Evolutionary conservation across 371 early-diverging fungal genomes (phyloP), one percentile per base, ranked within the genome.

Genomic region (Syncephalastrum monosporum): DNA sequence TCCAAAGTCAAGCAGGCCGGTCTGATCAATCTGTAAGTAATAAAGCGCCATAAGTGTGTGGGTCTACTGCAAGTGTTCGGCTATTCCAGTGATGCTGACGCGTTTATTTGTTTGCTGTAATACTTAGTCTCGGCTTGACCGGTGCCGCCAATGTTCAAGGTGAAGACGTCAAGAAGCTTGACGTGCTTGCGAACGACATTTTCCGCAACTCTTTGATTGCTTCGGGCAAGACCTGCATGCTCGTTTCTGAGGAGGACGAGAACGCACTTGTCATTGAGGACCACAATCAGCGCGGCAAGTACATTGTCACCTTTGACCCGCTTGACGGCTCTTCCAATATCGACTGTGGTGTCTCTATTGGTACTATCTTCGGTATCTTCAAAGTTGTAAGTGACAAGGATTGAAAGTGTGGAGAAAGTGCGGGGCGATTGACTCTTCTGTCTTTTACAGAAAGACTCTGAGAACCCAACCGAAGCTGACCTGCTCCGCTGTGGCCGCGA

Each of bases 291-390:
- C 86, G 85, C 42, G 98, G 94, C 65, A 90, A 92, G 74, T 98
- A 98, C 82, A 89, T 92, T 68, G 95, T 98, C 25, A 93, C 93
- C 27, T 98, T 98, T 81, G 98, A 98, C 72, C 98, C 98, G 45
- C 84, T 98, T 33, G 98, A 98, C 72, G 98, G 98, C 50, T 88
- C 88, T 60, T 92, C 92, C 77, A 98, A 98, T 82, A 98, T 98
- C 70, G 98, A 98, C 68, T 94, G 95, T 66, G 98, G 97, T 80
- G 96, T 97, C 42, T 93, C 94, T 45, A 92, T 98, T 53, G 98
- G 98, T 73, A 97, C 98, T 27, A 98, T 98, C 71, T 98, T 98
- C 81, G 97, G 97, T 60, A 94, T 98, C 69, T 98, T 94, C 85
- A 83, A 85, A 63, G 84, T 93, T 63, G 92, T 92, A 79, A 72